Evolutionary conservation across 2,329 filamentous ascomycete genomes (phyloP), one percentile per base, ranked within the genome.

Genomic region (Leptographium procerum): DNA sequence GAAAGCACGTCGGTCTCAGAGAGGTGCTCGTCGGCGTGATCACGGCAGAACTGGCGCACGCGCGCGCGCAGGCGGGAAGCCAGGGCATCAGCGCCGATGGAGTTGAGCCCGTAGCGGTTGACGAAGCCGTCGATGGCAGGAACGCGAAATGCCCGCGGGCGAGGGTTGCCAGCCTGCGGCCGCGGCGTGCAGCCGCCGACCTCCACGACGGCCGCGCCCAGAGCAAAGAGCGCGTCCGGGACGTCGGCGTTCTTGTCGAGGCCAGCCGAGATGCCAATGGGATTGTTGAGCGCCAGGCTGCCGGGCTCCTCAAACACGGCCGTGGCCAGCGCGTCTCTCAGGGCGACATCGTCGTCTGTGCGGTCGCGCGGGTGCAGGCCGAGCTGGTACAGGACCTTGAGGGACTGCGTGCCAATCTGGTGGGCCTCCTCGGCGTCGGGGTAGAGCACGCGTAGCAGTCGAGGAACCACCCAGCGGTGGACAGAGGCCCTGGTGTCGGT

Each of bases 21-120:
- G 59, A 91, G 75, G 1, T 43, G 40, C 19, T 43, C n/a, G 7
- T 43, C 40, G 40, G 89, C 90, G 57, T 84, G 72, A 1, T 79
- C 75, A 64, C 84, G 85, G 7, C 91, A 91, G 68, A 87, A 96
- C 56, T 84, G 78, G 48, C 89, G 79, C 34, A 96, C 82, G 22
- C 94, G 82, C 66, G 90, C 84, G 57, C 89, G 82, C 64, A 99
- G 75, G 19, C 85, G 80, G 65, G 84, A 83, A 1, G 92, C 91
- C 73, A 97, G 88, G 65, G 86, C 82, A 68, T 96, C 92, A 1
- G 91, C 91, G 24, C 94, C 94, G 61, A 87, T 82, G 14, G 89
- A 95, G 74, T 97, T 97, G 66, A 99, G 83, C 0, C 94, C 94
- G 73, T 96, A 99, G 43, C 94, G 85, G 72, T 99, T 99, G 71